phyloP scores from a whole-genome alignment of 73 alveolate genomes.

The Breviolum minutum region DNA sequence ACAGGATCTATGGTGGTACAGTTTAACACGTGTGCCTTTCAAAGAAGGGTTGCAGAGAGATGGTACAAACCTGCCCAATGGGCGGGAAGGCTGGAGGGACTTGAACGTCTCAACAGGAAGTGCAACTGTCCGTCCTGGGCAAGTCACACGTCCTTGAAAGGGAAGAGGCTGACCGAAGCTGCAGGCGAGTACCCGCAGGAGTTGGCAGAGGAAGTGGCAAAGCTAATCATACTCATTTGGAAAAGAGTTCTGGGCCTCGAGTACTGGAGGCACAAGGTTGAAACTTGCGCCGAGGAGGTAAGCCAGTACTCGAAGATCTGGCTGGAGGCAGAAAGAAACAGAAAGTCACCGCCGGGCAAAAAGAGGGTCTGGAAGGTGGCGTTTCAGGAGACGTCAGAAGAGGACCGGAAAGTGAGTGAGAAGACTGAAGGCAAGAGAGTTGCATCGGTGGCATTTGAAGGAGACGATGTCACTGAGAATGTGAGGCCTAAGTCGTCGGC shows the following conservation, averaged over 20 bases:
- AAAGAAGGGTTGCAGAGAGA: background rate
- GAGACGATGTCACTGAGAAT: background rate
- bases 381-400: background rate
- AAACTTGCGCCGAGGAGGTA: background rate
- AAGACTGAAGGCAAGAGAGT: background rate
- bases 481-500: background rate
- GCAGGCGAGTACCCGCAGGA: slow-evolving; percentile 20
- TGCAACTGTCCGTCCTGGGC: background rate
- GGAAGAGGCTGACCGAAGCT: background rate
- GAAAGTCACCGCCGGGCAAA: background rate
- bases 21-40: background rate
- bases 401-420: background rate
- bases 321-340: background rate
- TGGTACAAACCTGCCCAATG: background rate
- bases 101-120: background rate
- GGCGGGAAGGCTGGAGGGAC: background rate
- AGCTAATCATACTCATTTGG: background rate
- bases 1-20: background rate
- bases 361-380: too few relatives aligned
- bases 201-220: background rate
- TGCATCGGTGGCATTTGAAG: background rate
- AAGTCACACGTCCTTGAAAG: background rate
- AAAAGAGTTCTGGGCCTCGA: background rate
- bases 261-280: background rate
- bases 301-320: background rate